Conservation (phyloP, 257 asterid genomes). For the Ocimum tenuiflorum region DNA sequence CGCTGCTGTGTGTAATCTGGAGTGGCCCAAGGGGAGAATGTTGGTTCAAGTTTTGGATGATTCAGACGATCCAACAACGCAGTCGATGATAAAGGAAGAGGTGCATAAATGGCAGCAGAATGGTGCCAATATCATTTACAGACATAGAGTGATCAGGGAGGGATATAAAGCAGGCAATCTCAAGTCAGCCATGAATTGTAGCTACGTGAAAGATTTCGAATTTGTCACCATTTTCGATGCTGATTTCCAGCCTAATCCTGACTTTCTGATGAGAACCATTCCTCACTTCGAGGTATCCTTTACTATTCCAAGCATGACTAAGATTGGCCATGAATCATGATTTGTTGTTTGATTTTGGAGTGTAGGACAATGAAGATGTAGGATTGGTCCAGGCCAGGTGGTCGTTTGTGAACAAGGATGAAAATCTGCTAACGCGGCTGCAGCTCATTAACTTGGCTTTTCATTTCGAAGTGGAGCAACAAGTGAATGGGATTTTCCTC, state of each 20-base stretch:
- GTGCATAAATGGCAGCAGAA: slow-evolving; percentile 73
- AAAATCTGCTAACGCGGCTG: slow-evolving; percentile 71
- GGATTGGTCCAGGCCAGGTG: slow-evolving; percentile 94
- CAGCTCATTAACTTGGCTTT: slow-evolving; percentile 75
- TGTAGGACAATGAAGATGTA: slow-evolving; percentile 79
- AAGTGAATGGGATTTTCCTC: slow-evolving; percentile 71
- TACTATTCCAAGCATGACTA: neutral
- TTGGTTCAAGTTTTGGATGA: slow-evolving; percentile 84
- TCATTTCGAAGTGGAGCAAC: slow-evolving; percentile 93
- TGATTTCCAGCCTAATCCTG: slow-evolving; percentile 48
- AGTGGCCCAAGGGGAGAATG: slow-evolving; percentile 71
- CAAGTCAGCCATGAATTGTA: slow-evolving; percentile 51
- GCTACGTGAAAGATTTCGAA: slow-evolving; percentile 51
- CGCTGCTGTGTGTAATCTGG: slow-evolving; percentile 73
- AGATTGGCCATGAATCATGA: neutral
- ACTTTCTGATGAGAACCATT: slow-evolving; percentile 36
- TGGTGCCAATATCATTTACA: slow-evolving; percentile 68
- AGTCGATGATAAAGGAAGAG: slow-evolving; percentile 61
- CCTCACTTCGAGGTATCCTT: slow-evolving; percentile 64
- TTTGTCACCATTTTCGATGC: slow-evolving; percentile 56
- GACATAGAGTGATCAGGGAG: slow-evolving; percentile 54
- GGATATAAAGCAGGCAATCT: slow-evolving; percentile 56
- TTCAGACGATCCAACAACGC: slow-evolving; percentile 68
- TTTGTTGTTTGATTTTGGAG: slow-evolving; percentile 1
- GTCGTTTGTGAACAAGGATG: slow-evolving; percentile 92